Conservation (phyloP, 805 yeast species). For the Saccharomycopsis fibuligera region DNA sequence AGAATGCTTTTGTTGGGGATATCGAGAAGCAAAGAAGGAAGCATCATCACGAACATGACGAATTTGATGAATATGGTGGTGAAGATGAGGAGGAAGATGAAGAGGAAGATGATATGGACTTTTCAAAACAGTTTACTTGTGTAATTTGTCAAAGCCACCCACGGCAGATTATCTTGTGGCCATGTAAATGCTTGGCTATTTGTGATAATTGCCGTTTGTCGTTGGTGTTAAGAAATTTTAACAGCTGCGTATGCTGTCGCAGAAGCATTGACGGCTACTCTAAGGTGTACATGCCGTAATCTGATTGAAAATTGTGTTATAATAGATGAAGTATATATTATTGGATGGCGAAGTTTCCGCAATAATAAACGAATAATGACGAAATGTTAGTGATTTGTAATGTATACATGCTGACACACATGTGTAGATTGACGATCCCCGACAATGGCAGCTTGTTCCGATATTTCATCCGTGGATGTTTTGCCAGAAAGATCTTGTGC, state of each 20-base stretch:
- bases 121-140: constrained; percentile 36
- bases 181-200: constrained; percentile 82
- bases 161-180: constrained; percentile 83
- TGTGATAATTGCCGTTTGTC: constrained; percentile 80
- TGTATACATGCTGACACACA: no score
- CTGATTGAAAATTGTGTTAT: no score
- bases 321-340: no score
- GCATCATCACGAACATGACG: constrained; percentile 9
- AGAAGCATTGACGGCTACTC: constrained; percentile 55
- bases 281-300: constrained; percentile 30
- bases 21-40: neutral
- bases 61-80: no score
- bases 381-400: no score
- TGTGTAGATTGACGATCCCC: no score
- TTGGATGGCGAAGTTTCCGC: no score
- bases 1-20: constrained; percentile 1
- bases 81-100: constrained; percentile 24
- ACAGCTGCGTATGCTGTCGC: constrained; percentile 82
- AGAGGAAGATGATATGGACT: constrained; percentile 24
- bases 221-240: constrained; percentile 64
- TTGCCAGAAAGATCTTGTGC: no score
- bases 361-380: no score
- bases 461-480: no score
- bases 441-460: no score
- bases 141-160: constrained; percentile 75